Evolutionary conservation across 1,139 yeast species (phyloP), one percentile per base, ranked within the genome.

Genomic region (Suhomyces terraborum): DNA sequence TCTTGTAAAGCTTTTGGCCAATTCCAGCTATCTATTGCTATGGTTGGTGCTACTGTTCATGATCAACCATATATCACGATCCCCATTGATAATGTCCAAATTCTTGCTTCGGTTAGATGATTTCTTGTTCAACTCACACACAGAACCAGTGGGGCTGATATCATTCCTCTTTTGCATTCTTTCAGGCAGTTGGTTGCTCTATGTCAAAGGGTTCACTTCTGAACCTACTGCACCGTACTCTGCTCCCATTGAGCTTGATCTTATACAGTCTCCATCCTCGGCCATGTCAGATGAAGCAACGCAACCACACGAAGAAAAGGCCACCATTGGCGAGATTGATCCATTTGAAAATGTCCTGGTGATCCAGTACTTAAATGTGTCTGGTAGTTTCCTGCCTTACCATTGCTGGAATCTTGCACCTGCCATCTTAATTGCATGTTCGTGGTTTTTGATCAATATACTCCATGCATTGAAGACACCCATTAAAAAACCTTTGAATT

Each of bases 361-460:
- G 3, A 7, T 36, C 10, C 24, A 22, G 1, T 32, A 39, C 14
- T 16, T 42, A 12, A 42, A 39, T 16, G 3, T 31, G 4, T 18
- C 16, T 8, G 38, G 40, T 5, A 21, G 31, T n/a, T 34, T 28
- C 27, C 27, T 36, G 10, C 46, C 46, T 4, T 29, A 36, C 16
- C 37, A 40, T 13, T 34, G 42, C 32, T 50, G 53, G 51, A 38
- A 40, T 32, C 16, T 40, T 17, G 46, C 51, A 3, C 51, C 54
- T 4, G 50, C 53, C 10, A 22, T 51, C 1, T 38, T 52, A 27
- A 28, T 50, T 8, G 50, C 48, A 16, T 24, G 32, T 2, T 43
- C 49, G 17, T 48, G 53, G 52, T 25, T 45, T 23, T 19, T 51
- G 10, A 35, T 52, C 12, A 49, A 51, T 18, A 29, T 41, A 12